phyloP scores from a whole-genome alignment of 164 flowering plant genomes.

The Magnolia kwangsiensis region DNA sequence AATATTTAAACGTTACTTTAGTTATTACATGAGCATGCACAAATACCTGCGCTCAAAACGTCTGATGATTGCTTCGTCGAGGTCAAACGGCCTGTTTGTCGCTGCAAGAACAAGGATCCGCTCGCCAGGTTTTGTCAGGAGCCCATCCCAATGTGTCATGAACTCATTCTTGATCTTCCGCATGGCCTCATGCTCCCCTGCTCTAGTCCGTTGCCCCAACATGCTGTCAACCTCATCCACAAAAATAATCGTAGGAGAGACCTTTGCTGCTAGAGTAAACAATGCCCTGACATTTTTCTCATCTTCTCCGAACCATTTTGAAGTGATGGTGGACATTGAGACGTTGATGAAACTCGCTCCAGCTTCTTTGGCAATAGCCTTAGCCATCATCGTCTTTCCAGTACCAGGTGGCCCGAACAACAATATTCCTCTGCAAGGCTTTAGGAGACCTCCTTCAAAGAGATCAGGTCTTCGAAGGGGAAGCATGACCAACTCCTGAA shows the following conservation, averaged over 20 bases:
- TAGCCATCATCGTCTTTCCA: constrained; percentile 96
- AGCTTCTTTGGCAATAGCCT: constrained; percentile 95
- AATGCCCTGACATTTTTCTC: constrained; percentile 94
- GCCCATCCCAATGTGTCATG: constrained; percentile 98
- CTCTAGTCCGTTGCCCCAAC: constrained; percentile 88
- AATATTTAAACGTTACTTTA: not conserved
- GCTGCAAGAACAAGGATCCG: constrained; percentile 93
- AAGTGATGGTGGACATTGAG: constrained; percentile 95
- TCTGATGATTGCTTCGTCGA: constrained; percentile 96
- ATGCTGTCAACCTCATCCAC: constrained; percentile 98
- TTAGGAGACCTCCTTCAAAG: constrained; percentile 83
- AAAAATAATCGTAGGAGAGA: constrained; percentile 90
- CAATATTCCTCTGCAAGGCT: constrained; percentile 91
- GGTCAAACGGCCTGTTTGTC: constrained; percentile 95
- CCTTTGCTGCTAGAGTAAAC: constrained; percentile 89
- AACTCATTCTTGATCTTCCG: constrained; percentile 96
- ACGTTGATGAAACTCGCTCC: constrained; percentile 98
- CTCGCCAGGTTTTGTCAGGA: constrained; percentile 75
- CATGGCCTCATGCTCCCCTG: constrained; percentile 98
- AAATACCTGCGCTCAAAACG: constrained; percentile 89
- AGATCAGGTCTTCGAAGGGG: constrained; percentile 94
- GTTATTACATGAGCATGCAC: not conserved
- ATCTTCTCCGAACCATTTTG: constrained; percentile 99
- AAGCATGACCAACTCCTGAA: constrained; percentile 94
- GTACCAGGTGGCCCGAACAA: constrained; percentile 98